Evolutionary conservation across 495 filamentous ascomycete species (phyloP).

Genomic region (Hypoxylon subgilvum): DNA sequence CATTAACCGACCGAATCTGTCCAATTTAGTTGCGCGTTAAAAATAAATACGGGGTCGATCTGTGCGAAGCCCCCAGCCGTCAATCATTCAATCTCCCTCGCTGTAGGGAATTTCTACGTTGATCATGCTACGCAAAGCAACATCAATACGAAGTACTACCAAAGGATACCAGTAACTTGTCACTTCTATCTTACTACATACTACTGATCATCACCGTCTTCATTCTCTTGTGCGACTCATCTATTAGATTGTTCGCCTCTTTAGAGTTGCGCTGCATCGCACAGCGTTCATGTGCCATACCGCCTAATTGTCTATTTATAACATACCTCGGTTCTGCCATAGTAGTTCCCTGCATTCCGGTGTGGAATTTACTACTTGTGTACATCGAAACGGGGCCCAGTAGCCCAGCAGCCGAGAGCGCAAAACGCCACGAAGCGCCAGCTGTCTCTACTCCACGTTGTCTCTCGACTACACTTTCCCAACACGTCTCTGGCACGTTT

Average conservation of each 20-base stretch:
- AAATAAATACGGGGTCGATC: slow-evolving; percentile 39
- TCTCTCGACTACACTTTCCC: slow-evolving; percentile 16
- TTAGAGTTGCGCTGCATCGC: background rate
- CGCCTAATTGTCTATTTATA: slow-evolving; percentile 5
- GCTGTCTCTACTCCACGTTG: slow-evolving; percentile 11
- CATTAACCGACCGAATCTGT: slow-evolving; percentile 8
- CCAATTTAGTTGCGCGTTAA: slow-evolving; percentile 25
- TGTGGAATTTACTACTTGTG: too few species aligned
- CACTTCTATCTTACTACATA: slow-evolving; percentile 7
- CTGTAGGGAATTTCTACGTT: slow-evolving; percentile 31
- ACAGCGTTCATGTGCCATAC: background rate
- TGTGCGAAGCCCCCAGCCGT: slow-evolving; percentile 24
- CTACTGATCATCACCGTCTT: background rate
- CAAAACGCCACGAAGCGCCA: slow-evolving; percentile 18
- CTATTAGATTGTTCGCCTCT: slow-evolving; percentile 2
- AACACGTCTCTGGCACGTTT: background rate
- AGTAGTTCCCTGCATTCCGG: too few species aligned
- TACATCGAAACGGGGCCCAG: slow-evolving; percentile 2
- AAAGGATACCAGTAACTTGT: slow-evolving; percentile 10
- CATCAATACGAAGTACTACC: slow-evolving; percentile 14
- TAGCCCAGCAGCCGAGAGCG: slow-evolving; percentile 8
- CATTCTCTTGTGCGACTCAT: background rate
- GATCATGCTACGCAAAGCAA: slow-evolving; percentile 33
- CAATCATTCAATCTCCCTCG: slow-evolving; percentile 27
- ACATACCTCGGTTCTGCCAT: slow-evolving; percentile 1